Conservation (phyloP, 345 rosid genomes). For the Rhizophora apiculata region DNA sequence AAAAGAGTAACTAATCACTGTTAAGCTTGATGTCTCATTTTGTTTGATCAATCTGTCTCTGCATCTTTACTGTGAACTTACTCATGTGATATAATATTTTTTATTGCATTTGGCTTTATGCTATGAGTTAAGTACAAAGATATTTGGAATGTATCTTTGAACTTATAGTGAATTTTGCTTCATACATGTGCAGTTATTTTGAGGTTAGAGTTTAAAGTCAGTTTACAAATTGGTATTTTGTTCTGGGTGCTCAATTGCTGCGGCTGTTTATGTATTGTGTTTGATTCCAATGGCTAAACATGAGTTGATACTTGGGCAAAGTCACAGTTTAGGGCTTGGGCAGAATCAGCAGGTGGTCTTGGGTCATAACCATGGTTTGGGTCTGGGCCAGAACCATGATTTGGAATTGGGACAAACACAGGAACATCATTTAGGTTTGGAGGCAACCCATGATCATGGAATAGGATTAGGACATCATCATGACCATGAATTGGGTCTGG, state of each 20-base stretch:
- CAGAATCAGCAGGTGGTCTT: conserved; percentile 71
- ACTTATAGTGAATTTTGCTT: too few species aligned
- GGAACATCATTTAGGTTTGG: conserved; percentile 60
- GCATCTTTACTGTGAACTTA: neutral
- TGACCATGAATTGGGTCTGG: conserved; percentile 57
- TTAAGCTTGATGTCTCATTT: neutral
- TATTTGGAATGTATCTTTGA: too few species aligned
- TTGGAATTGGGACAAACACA: conserved; percentile 62
- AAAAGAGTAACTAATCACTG: neutral
- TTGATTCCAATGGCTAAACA: conserved; percentile 62
- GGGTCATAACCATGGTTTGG: conserved; percentile 62
- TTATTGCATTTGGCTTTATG: neutral
- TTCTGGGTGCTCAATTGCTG: neutral
- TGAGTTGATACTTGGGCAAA: conserved; percentile 75
- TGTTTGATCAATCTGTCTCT: neutral
- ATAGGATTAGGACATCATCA: conserved; percentile 57
- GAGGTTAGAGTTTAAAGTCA: too few species aligned
- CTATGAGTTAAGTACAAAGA: neutral
- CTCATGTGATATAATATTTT: neutral
- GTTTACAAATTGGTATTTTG: too few species aligned
- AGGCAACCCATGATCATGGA: conserved; percentile 51
- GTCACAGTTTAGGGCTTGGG: conserved; percentile 50
- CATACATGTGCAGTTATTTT: too few species aligned
- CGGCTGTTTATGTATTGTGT: neutral
- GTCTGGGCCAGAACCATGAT: conserved; percentile 60